phyloP scores from a whole-genome alignment of 2,329 filamentous ascomycete genomes.

The Aureobasidium leucospermi region DNA sequence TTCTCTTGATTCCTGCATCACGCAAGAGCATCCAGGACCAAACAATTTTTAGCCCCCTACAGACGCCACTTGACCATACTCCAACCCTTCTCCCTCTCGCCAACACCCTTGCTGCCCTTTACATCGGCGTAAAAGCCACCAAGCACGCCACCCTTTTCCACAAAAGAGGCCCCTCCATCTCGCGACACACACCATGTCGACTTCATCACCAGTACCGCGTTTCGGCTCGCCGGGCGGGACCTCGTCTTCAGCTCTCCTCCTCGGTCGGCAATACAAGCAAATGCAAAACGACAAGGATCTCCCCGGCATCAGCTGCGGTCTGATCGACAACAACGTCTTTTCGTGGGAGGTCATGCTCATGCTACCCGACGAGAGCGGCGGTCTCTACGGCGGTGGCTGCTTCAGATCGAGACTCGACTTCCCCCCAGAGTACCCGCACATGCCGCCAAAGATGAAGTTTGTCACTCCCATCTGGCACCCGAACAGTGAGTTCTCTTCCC shows the following conservation, averaged over 20 bases:
- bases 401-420: slow-evolving; percentile 83
- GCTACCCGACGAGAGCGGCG: slow-evolving; percentile 70
- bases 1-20: neutral
- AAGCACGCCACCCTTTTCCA: neutral
- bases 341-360: slow-evolving; percentile 99
- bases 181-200: slow-evolving; percentile 5
- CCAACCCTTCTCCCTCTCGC: neutral
- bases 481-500: slow-evolving; percentile 52
- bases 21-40: neutral
- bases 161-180: neutral
- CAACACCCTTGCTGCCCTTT: neutral
- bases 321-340: slow-evolving; percentile 81
- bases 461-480: slow-evolving; percentile 84
- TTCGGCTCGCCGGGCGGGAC: slow-evolving; percentile 16
- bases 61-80: neutral
- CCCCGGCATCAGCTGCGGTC: slow-evolving; percentile 85
- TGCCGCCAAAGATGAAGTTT: slow-evolving; percentile 85
- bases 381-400: slow-evolving; percentile 57
- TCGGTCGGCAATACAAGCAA: slow-evolving; percentile 81
- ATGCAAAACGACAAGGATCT: slow-evolving; percentile 90
- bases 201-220: slow-evolving; percentile 9
- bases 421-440: slow-evolving; percentile 75
- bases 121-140: neutral
- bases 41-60: neutral
- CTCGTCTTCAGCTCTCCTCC: slow-evolving; percentile 61